Evolutionary conservation across 2,329 filamentous ascomycete species (phyloP).

Genomic region (Penicillium sp.): DNA sequence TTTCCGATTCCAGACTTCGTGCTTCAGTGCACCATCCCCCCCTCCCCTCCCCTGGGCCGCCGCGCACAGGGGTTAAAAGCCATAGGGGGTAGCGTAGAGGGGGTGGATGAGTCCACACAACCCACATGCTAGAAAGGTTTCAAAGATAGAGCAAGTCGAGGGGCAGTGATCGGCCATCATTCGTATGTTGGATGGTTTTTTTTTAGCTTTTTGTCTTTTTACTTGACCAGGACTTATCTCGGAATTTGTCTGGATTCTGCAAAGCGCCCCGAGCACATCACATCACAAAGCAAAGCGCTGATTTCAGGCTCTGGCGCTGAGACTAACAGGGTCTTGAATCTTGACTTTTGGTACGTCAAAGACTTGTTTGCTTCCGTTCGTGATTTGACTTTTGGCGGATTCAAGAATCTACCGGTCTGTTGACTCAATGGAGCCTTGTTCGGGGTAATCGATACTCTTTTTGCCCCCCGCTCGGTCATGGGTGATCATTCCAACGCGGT

Average conservation of each 20-base stretch:
- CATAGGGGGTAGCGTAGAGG: background rate
- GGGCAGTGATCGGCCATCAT: background rate
- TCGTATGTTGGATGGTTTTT: background rate
- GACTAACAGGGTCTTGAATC: background rate
- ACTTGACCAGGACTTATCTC: background rate
- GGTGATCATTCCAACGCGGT: background rate
- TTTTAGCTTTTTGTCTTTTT: background rate
- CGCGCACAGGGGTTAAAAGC: background rate
- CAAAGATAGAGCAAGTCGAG: background rate
- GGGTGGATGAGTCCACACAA: background rate
- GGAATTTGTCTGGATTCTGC: constrained; percentile 1
- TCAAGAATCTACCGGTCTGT: background rate
- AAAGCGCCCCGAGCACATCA: constrained; percentile 7
- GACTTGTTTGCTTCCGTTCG: background rate
- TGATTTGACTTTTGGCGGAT: constrained; percentile 1
- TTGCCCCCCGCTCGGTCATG: background rate
- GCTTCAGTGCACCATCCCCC: background rate
- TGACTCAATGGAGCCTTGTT: background rate
- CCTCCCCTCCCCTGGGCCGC: background rate
- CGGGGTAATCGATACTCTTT: background rate
- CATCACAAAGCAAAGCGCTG: constrained; percentile 2
- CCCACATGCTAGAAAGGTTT: background rate
- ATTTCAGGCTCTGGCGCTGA: background rate
- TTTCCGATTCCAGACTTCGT: constrained; percentile 5
- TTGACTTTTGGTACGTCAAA: background rate